Evolutionary conservation across 768 basidiomycete species (phyloP).

Genomic region (Pisolithus microcarpus): DNA sequence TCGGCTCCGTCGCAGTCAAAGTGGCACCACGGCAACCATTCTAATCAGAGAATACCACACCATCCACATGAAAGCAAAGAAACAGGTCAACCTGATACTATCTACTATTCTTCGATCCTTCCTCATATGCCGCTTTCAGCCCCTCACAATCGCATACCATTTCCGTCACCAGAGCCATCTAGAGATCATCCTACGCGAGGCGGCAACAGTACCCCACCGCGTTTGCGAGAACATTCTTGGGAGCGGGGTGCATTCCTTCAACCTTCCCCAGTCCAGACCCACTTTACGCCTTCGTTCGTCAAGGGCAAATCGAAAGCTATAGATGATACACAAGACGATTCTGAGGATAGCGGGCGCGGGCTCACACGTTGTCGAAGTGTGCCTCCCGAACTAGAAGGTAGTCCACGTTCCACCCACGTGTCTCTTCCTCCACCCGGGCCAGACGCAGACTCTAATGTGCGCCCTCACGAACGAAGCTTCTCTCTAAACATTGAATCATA

Average conservation of each 20-base stretch:
- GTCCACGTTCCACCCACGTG: slow-evolving; percentile 25
- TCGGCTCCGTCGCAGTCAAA: slow-evolving; percentile 10
- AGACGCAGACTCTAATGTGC: slow-evolving; percentile 6
- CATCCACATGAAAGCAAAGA: background rate
- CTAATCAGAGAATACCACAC: slow-evolving; percentile 9
- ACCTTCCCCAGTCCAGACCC: slow-evolving; percentile 56
- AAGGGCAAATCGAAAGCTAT: slow-evolving; percentile 10
- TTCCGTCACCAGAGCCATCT: slow-evolving; percentile 7
- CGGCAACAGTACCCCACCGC: slow-evolving; percentile 11
- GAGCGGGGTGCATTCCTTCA: slow-evolving; percentile 91
- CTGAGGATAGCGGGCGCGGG: slow-evolving; percentile 15
- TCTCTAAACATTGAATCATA: slow-evolving; percentile 3
- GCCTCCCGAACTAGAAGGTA: slow-evolving; percentile 45
- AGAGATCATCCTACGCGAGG: slow-evolving; percentile 7
- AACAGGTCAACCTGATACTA: background rate
- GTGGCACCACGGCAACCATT: slow-evolving; percentile 12
- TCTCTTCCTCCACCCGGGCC: slow-evolving; percentile 10
- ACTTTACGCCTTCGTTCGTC: slow-evolving; percentile 29
- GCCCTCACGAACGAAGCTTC: background rate
- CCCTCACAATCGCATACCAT: slow-evolving; percentile 11
- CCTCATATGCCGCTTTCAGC: background rate
- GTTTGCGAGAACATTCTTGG: slow-evolving; percentile 76
- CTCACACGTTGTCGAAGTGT: slow-evolving; percentile 50
- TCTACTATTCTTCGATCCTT: background rate
- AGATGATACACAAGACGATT: slow-evolving; percentile 7